A percentile compares a stretch with the other conserved stretches of the same genome.
Evolutionary conservation across 2,329 filamentous ascomycete genomes (phyloP).

Genomic region (Pezicula neosporulosa): DNA sequence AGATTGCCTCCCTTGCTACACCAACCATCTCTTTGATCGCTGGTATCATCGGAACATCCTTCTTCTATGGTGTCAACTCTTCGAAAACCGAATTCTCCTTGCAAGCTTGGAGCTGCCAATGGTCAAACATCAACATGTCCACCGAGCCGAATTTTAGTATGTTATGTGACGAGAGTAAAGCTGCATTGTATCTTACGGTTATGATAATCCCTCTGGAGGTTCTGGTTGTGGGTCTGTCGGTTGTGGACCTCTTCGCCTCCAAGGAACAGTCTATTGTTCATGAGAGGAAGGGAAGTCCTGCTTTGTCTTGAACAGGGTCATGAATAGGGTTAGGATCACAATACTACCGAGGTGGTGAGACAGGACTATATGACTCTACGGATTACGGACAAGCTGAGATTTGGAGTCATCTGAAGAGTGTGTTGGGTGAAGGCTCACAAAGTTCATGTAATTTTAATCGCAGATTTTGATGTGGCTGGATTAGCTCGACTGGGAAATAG

Average conservation of each 20-base stretch:
- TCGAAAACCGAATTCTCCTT: constrained; percentile 51
- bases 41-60: constrained; percentile 48
- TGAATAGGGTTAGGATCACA: not conserved
- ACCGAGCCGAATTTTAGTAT: constrained; percentile 51
- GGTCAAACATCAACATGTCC: constrained; percentile 49
- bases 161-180: constrained; percentile 53
- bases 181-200: constrained; percentile 50
- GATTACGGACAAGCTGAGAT: too few species aligned
- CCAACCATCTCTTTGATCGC: constrained; percentile 41
- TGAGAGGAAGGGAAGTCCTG: constrained; percentile 27
- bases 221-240: constrained; percentile 42
- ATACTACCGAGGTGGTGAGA: too few species aligned
- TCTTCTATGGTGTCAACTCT: constrained; percentile 55
- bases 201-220: constrained; percentile 55
- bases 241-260: constrained; percentile 41
- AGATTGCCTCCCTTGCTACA: constrained; percentile 28
- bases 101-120: constrained; percentile 61
- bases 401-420: too few species aligned
- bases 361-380: too few species aligned
- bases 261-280: constrained; percentile 30
- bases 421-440: too few species aligned
- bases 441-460: too few species aligned
- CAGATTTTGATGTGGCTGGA: too few species aligned
- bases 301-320: constrained; percentile 20
- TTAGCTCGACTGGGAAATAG: too few species aligned